Conservation (phyloP, 2,329 filamentous ascomycete species). For the Apiospora malaysiana region DNA sequence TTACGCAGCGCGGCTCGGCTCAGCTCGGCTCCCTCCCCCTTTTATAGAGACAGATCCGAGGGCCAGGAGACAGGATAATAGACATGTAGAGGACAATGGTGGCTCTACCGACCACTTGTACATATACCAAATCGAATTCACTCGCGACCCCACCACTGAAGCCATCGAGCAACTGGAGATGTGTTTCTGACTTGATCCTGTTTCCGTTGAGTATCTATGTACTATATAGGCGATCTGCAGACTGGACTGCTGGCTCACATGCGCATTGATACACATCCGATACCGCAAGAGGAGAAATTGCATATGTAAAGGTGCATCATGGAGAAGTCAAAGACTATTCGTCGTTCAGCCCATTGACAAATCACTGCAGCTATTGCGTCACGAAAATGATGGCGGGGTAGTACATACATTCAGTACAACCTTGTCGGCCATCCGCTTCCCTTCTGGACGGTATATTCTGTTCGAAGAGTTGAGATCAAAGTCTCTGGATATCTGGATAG, state of each 20-base stretch:
- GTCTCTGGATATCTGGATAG: too few species aligned
- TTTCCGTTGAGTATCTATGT: not conserved
- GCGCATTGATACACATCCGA: not conserved
- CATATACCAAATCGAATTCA: not conserved
- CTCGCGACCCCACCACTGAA: not conserved
- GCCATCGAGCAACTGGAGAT: not conserved
- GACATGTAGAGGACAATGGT: not conserved
- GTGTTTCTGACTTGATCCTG: not conserved
- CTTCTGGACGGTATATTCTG: not conserved
- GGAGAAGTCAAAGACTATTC: not conserved
- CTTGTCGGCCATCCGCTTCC: not conserved
- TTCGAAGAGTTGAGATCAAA: too few species aligned
- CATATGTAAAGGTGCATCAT: not conserved
- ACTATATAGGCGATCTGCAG: not conserved
- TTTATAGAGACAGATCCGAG: not conserved
- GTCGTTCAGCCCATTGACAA: not conserved
- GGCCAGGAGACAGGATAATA: not conserved
- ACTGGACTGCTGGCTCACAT: not conserved
- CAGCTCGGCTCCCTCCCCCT: not conserved
- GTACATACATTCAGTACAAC: not conserved
- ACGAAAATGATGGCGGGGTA: conserved; percentile 15
- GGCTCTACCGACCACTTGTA: not conserved
- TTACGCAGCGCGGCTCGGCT: not conserved
- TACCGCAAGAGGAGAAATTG: not conserved
- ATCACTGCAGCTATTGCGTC: conserved; percentile 14